Evolutionary conservation across 768 basidiomycete species (phyloP).

Genomic region (Tricholoma sp.): DNA sequence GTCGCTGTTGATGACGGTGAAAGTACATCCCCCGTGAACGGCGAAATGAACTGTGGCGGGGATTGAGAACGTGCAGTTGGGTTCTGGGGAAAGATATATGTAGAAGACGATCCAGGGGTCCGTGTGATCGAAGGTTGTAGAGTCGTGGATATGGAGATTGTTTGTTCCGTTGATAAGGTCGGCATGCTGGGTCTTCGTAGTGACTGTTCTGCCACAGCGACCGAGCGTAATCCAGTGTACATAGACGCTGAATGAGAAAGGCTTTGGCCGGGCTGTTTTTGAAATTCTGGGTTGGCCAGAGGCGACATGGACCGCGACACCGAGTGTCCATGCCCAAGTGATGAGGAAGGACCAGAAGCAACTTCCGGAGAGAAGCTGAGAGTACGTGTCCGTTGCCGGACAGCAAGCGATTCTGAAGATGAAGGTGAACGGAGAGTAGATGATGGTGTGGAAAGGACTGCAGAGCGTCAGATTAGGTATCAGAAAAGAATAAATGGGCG

Average conservation of each 20-base stretch:
- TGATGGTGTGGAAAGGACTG: slow-evolving; percentile 10
- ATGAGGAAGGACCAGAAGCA: slow-evolving; percentile 1
- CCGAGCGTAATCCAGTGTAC: slow-evolving; percentile 13
- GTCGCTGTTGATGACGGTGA: slow-evolving; percentile 2
- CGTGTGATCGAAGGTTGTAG: slow-evolving; percentile 4
- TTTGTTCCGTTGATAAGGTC: slow-evolving; percentile 11
- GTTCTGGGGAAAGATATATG: slow-evolving; percentile 4
- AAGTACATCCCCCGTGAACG: neutral
- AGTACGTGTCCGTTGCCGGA: slow-evolving; percentile 7
- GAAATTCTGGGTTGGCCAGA: slow-evolving; percentile 1
- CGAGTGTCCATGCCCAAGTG: slow-evolving; percentile 14
- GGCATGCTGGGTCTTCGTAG: slow-evolving; percentile 25
- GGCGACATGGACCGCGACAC: slow-evolving; percentile 11
- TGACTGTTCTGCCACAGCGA: slow-evolving; percentile 7
- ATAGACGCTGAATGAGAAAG: slow-evolving; percentile 24
- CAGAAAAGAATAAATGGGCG: neutral
- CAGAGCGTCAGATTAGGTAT: neutral
- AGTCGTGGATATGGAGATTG: neutral
- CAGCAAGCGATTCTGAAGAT: slow-evolving; percentile 26
- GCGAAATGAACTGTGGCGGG: slow-evolving; percentile 7
- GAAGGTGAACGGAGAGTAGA: slow-evolving; percentile 26
- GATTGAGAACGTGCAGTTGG: neutral
- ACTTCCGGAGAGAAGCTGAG: slow-evolving; percentile 20
- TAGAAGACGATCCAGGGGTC: neutral
- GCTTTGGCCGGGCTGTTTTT: slow-evolving; percentile 4